These are phyloP conservation scores for Blastocrithidia nonstop DNA, from an alignment of 208 protist species.

Conservation along the genomic window DNA sequence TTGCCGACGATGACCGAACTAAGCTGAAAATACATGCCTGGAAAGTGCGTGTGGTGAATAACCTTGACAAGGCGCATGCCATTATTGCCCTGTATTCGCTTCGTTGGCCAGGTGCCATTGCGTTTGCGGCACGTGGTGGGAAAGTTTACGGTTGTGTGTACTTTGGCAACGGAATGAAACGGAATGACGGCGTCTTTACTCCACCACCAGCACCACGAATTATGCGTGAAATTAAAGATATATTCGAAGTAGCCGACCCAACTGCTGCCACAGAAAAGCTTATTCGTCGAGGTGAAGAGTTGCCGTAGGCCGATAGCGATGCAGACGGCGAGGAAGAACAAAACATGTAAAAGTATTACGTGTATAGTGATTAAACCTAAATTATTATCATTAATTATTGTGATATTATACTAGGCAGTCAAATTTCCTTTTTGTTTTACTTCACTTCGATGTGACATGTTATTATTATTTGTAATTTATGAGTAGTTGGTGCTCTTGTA, in stretches of 20 bases:
- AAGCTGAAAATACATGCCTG: conserved; percentile 78
- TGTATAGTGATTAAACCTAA: not conserved
- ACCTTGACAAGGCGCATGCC: conserved; percentile 66
- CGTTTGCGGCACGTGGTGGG: conserved; percentile 60
- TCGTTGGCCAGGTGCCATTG: conserved; percentile 77
- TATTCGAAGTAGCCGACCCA: conserved; percentile 72
- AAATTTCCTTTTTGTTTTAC: conserved; percentile 2
- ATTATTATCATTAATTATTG: not conserved
- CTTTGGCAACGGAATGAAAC: conserved; percentile 83
- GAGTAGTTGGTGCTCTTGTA: too few species aligned
- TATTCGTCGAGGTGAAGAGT: conserved; percentile 79
- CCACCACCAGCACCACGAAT: conserved; percentile 60
- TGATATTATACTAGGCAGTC: not conserved
- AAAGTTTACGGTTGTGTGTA: conserved; percentile 75
- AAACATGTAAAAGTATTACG: conserved; percentile 23
- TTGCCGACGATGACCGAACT: conserved; percentile 68
- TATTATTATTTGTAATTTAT: too few species aligned
- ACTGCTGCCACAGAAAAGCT: conserved; percentile 83
- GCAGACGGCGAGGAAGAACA: conserved; percentile 58
- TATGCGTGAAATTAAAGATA: conserved; percentile 63
- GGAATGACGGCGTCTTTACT: conserved; percentile 75
- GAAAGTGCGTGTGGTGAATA: conserved; percentile 63
- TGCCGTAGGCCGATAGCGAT: conserved; percentile 76
- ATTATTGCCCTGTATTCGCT: conserved; percentile 75
- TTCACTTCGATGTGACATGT: too few species aligned